phyloP scores from a whole-genome alignment of 2,329 filamentous ascomycete genomes.

The Fusarium haematococcum region DNA sequence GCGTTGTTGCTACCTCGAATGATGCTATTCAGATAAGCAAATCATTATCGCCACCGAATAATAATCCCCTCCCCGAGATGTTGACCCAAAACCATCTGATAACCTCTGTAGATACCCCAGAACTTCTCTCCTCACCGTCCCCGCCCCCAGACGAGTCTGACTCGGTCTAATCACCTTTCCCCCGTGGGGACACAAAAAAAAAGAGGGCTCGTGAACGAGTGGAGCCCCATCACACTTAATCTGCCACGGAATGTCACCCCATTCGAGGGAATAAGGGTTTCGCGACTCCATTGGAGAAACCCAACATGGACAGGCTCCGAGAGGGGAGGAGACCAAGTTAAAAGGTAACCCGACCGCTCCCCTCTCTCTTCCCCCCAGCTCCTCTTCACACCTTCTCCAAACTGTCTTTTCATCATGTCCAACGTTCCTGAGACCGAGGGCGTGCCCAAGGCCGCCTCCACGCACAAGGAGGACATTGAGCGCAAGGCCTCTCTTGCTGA shows the following conservation, averaged over 20 bases:
- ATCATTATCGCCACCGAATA: no score
- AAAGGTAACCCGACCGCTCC: not conserved
- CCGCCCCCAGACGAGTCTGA: not conserved
- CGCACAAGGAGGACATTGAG: slow-evolving; percentile 1
- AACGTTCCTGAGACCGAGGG: not conserved
- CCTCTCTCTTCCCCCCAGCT: not conserved
- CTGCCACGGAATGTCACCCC: slow-evolving; percentile 1
- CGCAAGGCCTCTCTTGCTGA: not conserved
- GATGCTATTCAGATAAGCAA: not conserved
- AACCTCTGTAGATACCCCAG: not conserved
- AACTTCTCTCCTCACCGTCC: not conserved
- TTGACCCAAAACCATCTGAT: not conserved
- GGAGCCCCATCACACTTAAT: slow-evolving; percentile 4
- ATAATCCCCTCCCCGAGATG: not conserved
- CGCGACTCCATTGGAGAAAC: slow-evolving; percentile 1
- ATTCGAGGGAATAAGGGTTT: slow-evolving; percentile 1
- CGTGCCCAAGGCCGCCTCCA: not conserved
- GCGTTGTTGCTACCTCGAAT: not conserved
- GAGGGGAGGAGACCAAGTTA: not conserved
- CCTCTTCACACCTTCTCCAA: not conserved
- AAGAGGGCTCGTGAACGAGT: not conserved
- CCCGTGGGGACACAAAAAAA: slow-evolving; percentile 1
- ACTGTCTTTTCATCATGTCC: not conserved
- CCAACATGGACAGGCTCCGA: not conserved
- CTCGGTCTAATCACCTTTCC: not conserved